These are phyloP conservation scores for Umbelopsis ramanniana DNA, from an alignment of 192 early-diverging fungal genomes.

Conservation along the genomic window DNA sequence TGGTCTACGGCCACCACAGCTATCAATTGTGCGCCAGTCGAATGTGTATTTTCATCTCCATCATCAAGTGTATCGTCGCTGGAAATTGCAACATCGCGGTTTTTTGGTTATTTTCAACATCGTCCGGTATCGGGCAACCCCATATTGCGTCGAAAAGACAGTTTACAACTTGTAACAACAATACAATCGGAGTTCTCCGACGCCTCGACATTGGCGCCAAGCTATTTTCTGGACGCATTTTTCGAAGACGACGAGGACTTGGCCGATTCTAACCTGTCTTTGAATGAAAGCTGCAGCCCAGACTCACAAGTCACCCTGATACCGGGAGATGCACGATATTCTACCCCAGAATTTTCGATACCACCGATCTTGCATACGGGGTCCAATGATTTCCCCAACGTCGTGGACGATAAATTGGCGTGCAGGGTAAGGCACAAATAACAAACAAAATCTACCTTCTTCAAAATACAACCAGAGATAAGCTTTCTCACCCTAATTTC, in stretches of 20 bases:
- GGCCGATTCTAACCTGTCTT: background rate
- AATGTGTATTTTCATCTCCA: conserved; percentile 8
- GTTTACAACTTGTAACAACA: conserved; percentile 20
- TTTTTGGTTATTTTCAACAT: background rate
- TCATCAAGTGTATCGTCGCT: conserved; percentile 8
- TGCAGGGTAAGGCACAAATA: background rate
- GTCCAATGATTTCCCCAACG: background rate
- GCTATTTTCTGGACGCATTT: conserved; percentile 11
- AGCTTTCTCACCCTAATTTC: background rate
- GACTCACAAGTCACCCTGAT: background rate
- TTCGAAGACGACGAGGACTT: conserved; percentile 3
- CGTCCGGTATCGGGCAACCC: background rate
- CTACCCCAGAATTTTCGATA: background rate
- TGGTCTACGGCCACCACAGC: conserved; percentile 6
- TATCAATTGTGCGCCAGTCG: conserved; percentile 16
- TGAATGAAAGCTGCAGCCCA: background rate
- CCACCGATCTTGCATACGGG: conserved; percentile 8
- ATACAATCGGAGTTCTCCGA: conserved; percentile 14
- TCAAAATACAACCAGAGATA: background rate
- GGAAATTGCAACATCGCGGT: background rate
- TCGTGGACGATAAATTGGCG: background rate
- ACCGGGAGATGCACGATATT: background rate
- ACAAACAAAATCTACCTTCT: background rate
- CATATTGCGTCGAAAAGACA: background rate
- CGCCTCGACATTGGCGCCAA: conserved; percentile 16